phyloP scores from a whole-genome alignment of 75 land plant genomes.

The Chamaecyparis obtusa region DNA sequence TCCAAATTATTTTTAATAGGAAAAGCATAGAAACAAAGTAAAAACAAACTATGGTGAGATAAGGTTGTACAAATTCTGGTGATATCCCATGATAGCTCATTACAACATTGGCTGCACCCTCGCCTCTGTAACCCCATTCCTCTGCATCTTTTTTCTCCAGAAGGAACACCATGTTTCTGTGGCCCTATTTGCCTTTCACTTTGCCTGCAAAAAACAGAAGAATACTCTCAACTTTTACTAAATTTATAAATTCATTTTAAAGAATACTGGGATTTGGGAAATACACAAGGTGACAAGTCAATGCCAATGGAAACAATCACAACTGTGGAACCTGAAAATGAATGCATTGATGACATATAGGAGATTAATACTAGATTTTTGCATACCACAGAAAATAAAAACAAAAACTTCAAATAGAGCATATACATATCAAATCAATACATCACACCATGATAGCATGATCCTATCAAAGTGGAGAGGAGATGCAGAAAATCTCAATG shows the following conservation, averaged over 20 bases:
- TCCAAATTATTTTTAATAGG: not conserved
- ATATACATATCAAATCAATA: no score
- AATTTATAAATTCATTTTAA: not conserved
- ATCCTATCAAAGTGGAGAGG: no score
- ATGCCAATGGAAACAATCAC: not conserved
- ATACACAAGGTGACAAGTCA: not conserved
- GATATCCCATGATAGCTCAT: slow-evolving; percentile 62
- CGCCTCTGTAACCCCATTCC: slow-evolving; percentile 87
- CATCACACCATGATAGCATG: no score
- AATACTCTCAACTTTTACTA: not conserved
- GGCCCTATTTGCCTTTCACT: not conserved
- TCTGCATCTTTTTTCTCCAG: slow-evolving; percentile 52
- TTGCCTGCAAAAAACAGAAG: not conserved
- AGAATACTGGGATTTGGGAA: not conserved
- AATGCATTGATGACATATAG: no score
- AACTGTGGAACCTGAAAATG: no score
- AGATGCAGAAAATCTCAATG: no score
- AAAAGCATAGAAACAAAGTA: not conserved
- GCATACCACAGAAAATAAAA: no score
- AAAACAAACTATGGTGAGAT: not conserved
- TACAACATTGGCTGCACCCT: slow-evolving; percentile 91
- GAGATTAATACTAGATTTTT: no score
- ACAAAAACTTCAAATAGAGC: no score
- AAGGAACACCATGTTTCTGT: slow-evolving; percentile 11
- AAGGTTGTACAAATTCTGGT: slow-evolving; percentile 50